A percentile compares a stretch with the other conserved stretches of the same genome.
Evolutionary conservation across 306 rosid genomes (phyloP).

Genomic region (Vigna hirtella): DNA sequence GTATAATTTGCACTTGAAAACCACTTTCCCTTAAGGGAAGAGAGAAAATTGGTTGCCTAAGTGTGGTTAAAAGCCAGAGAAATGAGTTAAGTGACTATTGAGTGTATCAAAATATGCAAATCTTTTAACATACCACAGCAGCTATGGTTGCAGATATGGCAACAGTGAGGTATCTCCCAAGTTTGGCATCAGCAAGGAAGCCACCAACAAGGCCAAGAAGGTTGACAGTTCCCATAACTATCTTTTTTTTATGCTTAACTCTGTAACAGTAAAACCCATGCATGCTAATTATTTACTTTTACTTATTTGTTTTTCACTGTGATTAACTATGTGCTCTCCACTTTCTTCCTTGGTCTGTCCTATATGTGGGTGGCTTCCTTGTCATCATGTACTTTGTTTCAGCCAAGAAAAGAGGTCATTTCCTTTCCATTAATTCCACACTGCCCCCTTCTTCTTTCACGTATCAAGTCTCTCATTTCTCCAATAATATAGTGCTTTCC

Average conservation of each 20-base stretch:
- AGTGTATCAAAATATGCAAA: conserved; percentile 15
- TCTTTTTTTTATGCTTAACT: background rate
- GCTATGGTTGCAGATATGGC: conserved; percentile 62
- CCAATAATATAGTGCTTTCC: too few relatives aligned
- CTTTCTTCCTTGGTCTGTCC: too few relatives aligned
- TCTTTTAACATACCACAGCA: conserved; percentile 60
- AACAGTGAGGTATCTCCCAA: conserved; percentile 80
- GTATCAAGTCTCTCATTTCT: too few relatives aligned
- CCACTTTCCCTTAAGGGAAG: background rate
- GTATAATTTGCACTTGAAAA: conserved; percentile 3
- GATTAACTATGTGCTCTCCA: background rate
- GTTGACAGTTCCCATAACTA: conserved; percentile 83
- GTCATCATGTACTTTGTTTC: too few relatives aligned
- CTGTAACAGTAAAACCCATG: conserved; percentile 11
- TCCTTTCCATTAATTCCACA: too few relatives aligned
- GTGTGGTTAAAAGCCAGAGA: conserved; percentile 18
- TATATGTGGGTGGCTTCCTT: too few relatives aligned
- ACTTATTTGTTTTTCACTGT: background rate
- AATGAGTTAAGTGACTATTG: background rate
- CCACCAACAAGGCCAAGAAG: conserved; percentile 95
- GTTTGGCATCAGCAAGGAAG: conserved; percentile 87
- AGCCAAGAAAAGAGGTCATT: too few relatives aligned
- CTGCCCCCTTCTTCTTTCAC: too few relatives aligned
- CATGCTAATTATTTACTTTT: background rate
- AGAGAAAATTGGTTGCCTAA: background rate